These are phyloP conservation scores for Myochromella boudieri DNA, from an alignment of 768 basidiomycete genomes.

Conservation along the genomic window DNA sequence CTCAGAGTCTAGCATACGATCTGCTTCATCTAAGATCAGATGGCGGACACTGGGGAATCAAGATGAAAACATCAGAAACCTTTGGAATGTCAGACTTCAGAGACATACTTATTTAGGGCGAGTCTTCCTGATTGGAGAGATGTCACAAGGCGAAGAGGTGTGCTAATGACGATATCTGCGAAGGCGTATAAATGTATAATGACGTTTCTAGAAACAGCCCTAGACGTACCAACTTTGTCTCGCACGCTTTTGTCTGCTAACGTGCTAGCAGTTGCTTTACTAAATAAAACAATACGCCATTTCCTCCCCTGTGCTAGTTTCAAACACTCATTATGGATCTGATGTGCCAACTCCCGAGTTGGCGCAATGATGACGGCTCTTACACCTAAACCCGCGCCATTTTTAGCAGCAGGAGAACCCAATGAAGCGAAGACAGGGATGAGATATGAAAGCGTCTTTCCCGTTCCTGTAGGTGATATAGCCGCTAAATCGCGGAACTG, in stretches of 20 bases:
- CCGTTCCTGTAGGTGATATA: constrained; percentile 96
- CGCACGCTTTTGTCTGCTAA: constrained; percentile 69
- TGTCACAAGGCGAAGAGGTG: constrained; percentile 85
- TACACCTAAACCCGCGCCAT: constrained; percentile 53
- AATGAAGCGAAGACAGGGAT: constrained; percentile 74
- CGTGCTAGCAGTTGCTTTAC: constrained; percentile 86
- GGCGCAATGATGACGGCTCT: constrained; percentile 86
- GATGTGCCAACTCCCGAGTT: constrained; percentile 93
- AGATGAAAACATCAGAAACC: not conserved
- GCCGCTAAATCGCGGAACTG: constrained; percentile 87
- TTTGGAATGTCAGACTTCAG: not conserved
- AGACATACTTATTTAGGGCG: constrained; percentile 68
- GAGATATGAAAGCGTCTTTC: constrained; percentile 93
- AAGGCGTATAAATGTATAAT: constrained; percentile 92
- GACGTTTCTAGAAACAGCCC: constrained; percentile 56
- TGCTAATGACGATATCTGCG: constrained; percentile 90
- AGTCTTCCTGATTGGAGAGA: constrained; percentile 69
- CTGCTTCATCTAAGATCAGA: constrained; percentile 87
- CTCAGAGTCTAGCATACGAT: constrained; percentile 85
- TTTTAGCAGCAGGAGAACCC: constrained; percentile 47
- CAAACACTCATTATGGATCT: constrained; percentile 89
- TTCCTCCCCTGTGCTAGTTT: constrained; percentile 80
- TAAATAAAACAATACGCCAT: constrained; percentile 82
- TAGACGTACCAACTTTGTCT: constrained; percentile 73
- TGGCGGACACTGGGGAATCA: constrained; percentile 68